Evolutionary conservation across 2,329 filamentous ascomycete genomes (phyloP), one percentile per base, ranked within the genome.

Genomic region (Gliomastix tumulicola): DNA sequence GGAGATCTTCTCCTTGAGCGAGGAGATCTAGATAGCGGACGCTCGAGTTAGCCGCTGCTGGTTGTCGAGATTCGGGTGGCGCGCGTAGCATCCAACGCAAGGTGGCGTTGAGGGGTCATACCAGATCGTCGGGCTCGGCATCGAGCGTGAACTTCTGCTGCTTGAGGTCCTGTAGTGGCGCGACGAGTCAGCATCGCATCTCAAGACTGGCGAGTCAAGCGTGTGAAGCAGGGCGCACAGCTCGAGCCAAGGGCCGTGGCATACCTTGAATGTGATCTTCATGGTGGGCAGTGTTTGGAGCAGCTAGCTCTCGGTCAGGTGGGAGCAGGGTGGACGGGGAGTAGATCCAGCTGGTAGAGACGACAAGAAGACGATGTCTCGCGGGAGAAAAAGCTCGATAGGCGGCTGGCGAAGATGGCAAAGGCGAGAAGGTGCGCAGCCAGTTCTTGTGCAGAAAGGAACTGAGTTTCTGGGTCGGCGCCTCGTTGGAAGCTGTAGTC

Each of bases 61-160:
- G 28, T 32, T 30, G 41, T 41, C 36, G 31, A 39, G 7, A 19
- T 37, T 18, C 27, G 15, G 13, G n/a, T 32, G 25, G 7, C 20
- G n/a, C n/a, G n/a, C n/a, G n/a, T n/a, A 33, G 13, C 20, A 15
- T 43, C 39, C 37, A 39, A 36, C 41, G 40, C 38, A 43, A 38
- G 37, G 40, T 44, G 40, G 37, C 41, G 42, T 41, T 39, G 46
- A 58, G 56, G 59, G 54, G 49, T 53, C 84, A 54, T 82, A 96
- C 89, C 62, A 87, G 85, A 60, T 96, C 89, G 47, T 84, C 82
- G 45, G 89, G 87, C 63, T 97, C 89, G 56, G 88, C 87, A 50
- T 97, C 90, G 71, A 98, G 84, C 56, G 82, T 81, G 68, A 98
- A 98, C 73, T 96, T 96, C 63, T 96, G 86, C 66, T 97, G 92